Evolutionary conservation across 164 flowering plant genomes (phyloP), one percentile per base, ranked within the genome.

Genomic region (Umbilicus rupestris): DNA sequence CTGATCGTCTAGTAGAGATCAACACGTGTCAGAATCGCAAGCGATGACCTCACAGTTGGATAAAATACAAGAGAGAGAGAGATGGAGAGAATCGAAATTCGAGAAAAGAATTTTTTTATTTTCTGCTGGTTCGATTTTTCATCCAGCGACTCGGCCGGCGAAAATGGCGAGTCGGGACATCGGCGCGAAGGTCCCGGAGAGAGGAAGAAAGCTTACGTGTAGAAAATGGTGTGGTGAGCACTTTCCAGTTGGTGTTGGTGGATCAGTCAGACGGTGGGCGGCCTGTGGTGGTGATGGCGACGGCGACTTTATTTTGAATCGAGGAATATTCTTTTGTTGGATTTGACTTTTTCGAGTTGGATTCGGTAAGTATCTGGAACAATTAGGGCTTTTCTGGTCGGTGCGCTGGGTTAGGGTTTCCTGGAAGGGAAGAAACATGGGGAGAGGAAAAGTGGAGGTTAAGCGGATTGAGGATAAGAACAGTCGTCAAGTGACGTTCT

Each of bases 401-500:
- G 60, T 55, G 60, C 16, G 11, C 22, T 20, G 57, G 28, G 60
- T 28, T 26, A 26, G 31, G 60, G 60, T 28, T 55, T 55, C 8
- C 2, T 5, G 28, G 55, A 5, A 19, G 9, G 55, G 24, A 49
- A 49, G 6, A 14, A 33, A 63, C 22, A 69, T 70, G 76, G 68
- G 68, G 64, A 62, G 76, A 31, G 70, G 74, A 26, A 74, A 74
- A 64, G 69, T 74, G 19, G 46, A 64, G 72, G 42, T 71, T 30
- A 70, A 68, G 67, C 45, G 64, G 31, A 74, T 74, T 69, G 77
- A 71, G 52, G 64, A 74, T 73, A 64, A 64, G 63, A 68, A 7
- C 57, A 74, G 69, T 52, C 63, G 77, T 30, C 74, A 71, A 31
- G 72, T 73, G 45, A 66, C 75, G 26, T 73, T 69, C 65, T 69